A percentile compares a stretch with the other conserved stretches of the same genome.
Conservation (phyloP, 1,284 basidiomycete species). For the Pseudomicrostroma phylloplanum region DNA sequence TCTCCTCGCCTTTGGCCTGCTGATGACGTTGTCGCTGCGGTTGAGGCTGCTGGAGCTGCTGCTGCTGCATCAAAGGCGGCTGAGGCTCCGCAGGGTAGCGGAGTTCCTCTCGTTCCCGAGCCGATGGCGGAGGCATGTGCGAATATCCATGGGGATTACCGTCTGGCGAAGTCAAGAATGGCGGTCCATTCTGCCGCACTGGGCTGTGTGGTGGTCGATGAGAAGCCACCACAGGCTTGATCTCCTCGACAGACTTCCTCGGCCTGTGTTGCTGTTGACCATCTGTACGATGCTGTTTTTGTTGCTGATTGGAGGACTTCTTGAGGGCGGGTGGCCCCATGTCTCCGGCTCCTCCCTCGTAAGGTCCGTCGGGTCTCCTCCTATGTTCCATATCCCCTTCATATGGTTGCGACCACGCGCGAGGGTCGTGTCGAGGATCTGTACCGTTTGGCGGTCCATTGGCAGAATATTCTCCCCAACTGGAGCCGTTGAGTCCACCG, state of each 20-base stretch:
- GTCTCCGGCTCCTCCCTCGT: background rate
- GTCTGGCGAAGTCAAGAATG: background rate
- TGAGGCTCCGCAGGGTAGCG: background rate
- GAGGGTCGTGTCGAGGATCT: background rate
- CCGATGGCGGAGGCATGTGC: background rate
- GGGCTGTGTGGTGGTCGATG: background rate
- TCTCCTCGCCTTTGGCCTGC: background rate
- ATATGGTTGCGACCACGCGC: background rate
- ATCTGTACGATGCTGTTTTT: background rate
- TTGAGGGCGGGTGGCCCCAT: slow-evolving; percentile 1
- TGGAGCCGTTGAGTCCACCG: no score
- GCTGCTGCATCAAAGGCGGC: background rate
- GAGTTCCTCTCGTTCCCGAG: background rate
- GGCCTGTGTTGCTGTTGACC: background rate
- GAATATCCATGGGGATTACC: background rate
- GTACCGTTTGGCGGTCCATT: background rate
- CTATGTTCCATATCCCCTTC: background rate
- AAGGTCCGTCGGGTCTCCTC: background rate
- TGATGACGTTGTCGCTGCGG: background rate
- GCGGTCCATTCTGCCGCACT: background rate
- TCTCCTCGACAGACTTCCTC: background rate
- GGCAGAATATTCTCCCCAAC: background rate
- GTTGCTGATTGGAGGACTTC: background rate
- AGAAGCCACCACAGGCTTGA: background rate
- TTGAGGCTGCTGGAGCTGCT: background rate